Conservation (phyloP, 768 basidiomycete genomes). For the Hysterangium stoloniferum region DNA sequence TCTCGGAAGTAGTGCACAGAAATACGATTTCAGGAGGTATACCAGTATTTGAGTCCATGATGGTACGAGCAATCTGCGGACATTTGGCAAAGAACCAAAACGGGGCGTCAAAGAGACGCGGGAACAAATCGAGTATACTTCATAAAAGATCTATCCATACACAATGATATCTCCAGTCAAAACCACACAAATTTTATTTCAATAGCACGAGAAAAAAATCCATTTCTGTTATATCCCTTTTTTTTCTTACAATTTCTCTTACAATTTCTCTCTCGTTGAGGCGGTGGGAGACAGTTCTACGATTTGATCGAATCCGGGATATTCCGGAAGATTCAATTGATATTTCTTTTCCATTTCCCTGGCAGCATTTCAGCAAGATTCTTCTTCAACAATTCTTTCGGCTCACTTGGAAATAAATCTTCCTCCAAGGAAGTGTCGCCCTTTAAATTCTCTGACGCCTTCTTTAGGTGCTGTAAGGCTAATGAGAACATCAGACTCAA, state of each 20-base stretch:
- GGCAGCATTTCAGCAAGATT: constrained; percentile 1
- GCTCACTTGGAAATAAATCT: constrained; percentile 84
- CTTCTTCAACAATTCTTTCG: not conserved
- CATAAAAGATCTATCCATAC: not conserved
- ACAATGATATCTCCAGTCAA: not conserved
- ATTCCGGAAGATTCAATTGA: constrained; percentile 71
- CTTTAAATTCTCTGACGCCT: constrained; percentile 69
- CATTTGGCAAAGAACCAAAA: constrained; percentile 5
- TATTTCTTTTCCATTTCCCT: constrained; percentile 71
- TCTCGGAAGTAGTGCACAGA: constrained; percentile 10
- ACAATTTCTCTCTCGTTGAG: constrained; percentile 3
- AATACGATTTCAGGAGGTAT: constrained; percentile 9
- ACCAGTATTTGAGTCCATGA: constrained; percentile 9
- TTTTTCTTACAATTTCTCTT: not conserved
- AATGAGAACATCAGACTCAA: constrained; percentile 73
- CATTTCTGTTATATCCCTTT: no score
- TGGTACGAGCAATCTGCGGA: not conserved
- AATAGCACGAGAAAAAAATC: not conserved
- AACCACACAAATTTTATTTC: not conserved
- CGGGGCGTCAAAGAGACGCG: constrained; percentile 7
- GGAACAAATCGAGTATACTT: not conserved
- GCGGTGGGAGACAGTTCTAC: constrained; percentile 56
- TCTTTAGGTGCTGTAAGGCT: constrained; percentile 93
- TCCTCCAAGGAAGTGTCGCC: constrained; percentile 89
- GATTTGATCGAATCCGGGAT: constrained; percentile 74